Base-by-base conservation (phyloP, 129 eudicot species). In the Saussurea involucrata region DNA sequence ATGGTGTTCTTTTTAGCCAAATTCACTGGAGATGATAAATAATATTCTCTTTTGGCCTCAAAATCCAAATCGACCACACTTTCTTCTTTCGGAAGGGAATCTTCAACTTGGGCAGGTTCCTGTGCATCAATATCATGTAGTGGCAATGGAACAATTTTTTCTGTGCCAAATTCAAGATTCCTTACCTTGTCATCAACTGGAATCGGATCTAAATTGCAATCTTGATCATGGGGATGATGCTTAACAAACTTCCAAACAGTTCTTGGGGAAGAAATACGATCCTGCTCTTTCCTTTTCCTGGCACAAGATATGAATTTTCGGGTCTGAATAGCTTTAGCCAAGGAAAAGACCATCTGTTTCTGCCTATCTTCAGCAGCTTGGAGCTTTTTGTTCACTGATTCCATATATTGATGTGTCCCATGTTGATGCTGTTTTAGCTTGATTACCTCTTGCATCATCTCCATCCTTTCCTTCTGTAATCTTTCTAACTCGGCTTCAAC, bases 311-410 rank as follows among this genome's bases (percentile, higher is more conserved):
- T 28, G 63, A 86, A 89, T 5, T 21, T 85, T 3, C 96, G 93
- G 69, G 63, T 91, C 64, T 88, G 93, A 61, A 91, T 69, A 33
- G 84, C 85, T 78, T 86, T 89, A 40, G 93, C 98, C 72, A 94
- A 66, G 79, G 91, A 94, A 3, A 97, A 83, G 31, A 94, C 89
- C 92, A 91, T 84, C 66, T 86, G 96, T 37, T 91, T 91, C 84
- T 94, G 97, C 71, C 93, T 86, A 17, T 75, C 86, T 83, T 91
- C 98, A 57, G 92, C 92, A 32, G 86, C 90, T 76, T 84, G 85
- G 32, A 94, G 93, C 77, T 82, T 87, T 76, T 83, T 84, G 33
- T 85, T 88, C 20, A 91, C 92, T 8, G 74, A 63, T 82, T 83
- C 90, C 87, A 94, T 80, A 21, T 86, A 84, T 21, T 91, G 85